Evolutionary conservation across 2,329 filamentous ascomycete genomes (phyloP).

Genomic region (Chaetomiaceae sp.): DNA sequence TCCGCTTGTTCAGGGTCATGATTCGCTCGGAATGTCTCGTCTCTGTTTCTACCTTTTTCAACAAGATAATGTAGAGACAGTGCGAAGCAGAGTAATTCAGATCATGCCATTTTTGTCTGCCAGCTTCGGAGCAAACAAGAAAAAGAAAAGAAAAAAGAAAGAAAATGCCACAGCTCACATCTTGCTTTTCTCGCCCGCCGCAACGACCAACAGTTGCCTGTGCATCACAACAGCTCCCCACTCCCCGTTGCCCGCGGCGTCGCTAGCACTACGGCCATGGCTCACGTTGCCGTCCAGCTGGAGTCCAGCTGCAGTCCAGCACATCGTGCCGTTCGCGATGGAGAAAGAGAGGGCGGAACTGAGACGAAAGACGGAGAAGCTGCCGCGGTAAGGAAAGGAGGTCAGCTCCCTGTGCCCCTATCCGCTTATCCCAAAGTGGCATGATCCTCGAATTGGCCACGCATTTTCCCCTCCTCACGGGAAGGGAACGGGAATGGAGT

Average conservation of each 20-base stretch:
- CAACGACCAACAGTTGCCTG: not conserved
- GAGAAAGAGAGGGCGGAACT: too few relatives aligned
- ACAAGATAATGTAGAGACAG: not conserved
- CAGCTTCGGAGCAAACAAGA: not conserved
- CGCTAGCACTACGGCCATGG: too few relatives aligned
- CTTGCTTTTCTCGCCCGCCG: not conserved
- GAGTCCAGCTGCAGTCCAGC: not conserved
- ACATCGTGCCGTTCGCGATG: too few relatives aligned
- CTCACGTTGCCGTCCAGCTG: not conserved
- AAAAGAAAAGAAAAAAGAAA: too few relatives aligned
- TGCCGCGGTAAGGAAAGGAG: not conserved
- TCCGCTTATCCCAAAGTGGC: slow-evolving; percentile 4
- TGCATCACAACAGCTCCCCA: not conserved
- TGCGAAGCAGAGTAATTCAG: not conserved
- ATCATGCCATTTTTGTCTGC: not conserved
- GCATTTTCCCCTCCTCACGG: not conserved
- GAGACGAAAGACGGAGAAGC: not conserved
- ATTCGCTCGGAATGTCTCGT: not conserved
- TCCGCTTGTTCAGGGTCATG: not conserved
- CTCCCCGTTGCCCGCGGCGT: not conserved
- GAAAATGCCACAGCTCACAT: not conserved
- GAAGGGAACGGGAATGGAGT: too few relatives aligned
- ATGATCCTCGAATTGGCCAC: slow-evolving; percentile 5
- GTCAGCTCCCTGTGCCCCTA: not conserved
- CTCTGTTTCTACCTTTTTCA: not conserved